These are phyloP conservation scores for Mycena filopes DNA, from an alignment of 768 basidiomycete species.

Conservation along the genomic window DNA sequence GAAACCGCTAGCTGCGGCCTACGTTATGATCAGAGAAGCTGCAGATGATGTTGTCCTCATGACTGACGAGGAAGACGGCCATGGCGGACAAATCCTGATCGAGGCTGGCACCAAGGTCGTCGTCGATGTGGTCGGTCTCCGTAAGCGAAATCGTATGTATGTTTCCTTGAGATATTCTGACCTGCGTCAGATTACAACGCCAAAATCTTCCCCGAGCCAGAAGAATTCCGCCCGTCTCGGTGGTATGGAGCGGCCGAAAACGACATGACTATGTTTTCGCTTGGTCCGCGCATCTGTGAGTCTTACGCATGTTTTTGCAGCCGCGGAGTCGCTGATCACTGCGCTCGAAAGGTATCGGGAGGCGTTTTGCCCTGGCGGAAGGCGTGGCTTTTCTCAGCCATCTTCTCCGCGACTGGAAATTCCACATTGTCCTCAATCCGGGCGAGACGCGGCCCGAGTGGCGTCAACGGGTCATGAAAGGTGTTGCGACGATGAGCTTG, in stretches of 20 bases:
- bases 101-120: not conserved
- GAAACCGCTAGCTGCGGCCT: not conserved
- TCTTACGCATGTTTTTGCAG: no score
- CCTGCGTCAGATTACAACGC: slow-evolving; percentile 6
- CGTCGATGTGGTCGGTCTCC: slow-evolving; percentile 5
- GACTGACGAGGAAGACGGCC: slow-evolving; percentile 15
- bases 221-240: slow-evolving; percentile 4
- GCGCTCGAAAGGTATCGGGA: slow-evolving; percentile 5
- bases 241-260: slow-evolving; percentile 2
- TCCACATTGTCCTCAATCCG: not conserved
- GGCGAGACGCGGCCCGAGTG: slow-evolving; percentile 13
- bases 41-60: not conserved
- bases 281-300: not conserved
- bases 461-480: not conserved
- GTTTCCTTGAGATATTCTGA: no score
- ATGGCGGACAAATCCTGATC: slow-evolving; percentile 5
- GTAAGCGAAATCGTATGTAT: no score
- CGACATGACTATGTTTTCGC: slow-evolving; percentile 4
- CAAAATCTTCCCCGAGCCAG: slow-evolving; percentile 4
- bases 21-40: not conserved
- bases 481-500: not conserved
- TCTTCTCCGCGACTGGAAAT: slow-evolving; percentile 9
- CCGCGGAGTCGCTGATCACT: no score
- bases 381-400: not conserved
- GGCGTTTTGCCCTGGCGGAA: not conserved